A percentile compares a stretch with the other conserved stretches of the same genome.
Evolutionary conservation across 2,329 filamentous ascomycete species (phyloP).

Genomic region (Ophiostoma novo-ulmi): DNA sequence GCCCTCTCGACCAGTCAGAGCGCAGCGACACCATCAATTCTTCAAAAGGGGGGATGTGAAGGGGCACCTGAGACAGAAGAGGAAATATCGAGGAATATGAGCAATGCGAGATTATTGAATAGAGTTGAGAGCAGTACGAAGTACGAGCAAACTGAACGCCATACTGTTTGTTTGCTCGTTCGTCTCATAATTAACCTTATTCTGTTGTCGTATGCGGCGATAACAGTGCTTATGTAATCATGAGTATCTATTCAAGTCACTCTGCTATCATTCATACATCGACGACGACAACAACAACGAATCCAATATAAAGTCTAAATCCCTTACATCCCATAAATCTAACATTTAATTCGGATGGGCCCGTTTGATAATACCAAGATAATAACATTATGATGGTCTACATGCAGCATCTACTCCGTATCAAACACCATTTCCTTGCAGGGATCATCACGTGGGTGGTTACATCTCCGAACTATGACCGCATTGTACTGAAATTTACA

Average conservation of each 20-base stretch:
- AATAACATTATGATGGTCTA: slow-evolving; percentile 3
- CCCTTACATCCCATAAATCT: background rate
- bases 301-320: background rate
- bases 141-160: too few relatives aligned
- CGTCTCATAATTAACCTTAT: background rate
- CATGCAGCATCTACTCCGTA: background rate
- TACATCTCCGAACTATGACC: too few relatives aligned
- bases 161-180: background rate
- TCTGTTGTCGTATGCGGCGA: background rate
- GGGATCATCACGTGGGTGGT: background rate
- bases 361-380: background rate
- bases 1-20: background rate
- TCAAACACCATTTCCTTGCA: background rate
- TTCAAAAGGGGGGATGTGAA: slow-evolving; percentile 12
- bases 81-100: background rate
- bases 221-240: background rate
- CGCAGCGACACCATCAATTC: background rate
- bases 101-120: slow-evolving; percentile 1
- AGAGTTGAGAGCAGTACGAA: background rate
- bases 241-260: too few relatives aligned
- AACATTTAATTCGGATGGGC: background rate
- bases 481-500: background rate
- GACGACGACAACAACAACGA: background rate
- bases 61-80: slow-evolving; percentile 1
- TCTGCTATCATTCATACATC: too few relatives aligned